These are phyloP conservation scores for Vitis hybrid DNA, from an alignment of 177 flowering plant genomes.

Conservation along the genomic window DNA sequence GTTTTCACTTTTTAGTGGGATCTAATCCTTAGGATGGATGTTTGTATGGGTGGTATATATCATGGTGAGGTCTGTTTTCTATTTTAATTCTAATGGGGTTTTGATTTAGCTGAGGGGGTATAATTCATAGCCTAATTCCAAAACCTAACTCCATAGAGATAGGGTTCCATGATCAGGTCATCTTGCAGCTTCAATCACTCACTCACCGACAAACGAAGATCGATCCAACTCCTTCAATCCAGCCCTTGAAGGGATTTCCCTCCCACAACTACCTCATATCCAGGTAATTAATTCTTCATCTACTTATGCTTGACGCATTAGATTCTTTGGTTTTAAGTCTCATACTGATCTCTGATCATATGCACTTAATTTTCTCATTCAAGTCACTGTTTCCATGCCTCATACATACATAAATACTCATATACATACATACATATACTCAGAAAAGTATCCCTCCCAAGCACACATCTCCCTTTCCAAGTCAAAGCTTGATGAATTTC, in stretches of 20 bases:
- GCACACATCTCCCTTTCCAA: background rate
- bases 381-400: background rate
- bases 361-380: background rate
- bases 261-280: background rate
- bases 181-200: constrained; percentile 62
- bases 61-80: too few relatives aligned
- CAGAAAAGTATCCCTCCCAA: background rate
- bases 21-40: background rate
- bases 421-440: too few relatives aligned
- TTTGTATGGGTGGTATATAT: background rate
- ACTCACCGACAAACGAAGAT: constrained; percentile 25
- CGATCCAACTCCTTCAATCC: background rate
- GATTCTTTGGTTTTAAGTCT: too few relatives aligned
- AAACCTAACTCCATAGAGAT: background rate
- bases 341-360: too few relatives aligned
- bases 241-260: background rate
- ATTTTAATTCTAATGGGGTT: too few relatives aligned
- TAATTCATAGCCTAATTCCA: too few relatives aligned
- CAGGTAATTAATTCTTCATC: background rate
- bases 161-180: constrained; percentile 37
- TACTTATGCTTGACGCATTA: background rate
- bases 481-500: background rate
- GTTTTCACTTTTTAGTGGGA: background rate
- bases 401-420: background rate
- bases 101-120: too few relatives aligned